Base-by-base conservation (phyloP, 768 basidiomycete species). In the Tricholoma bakamatsutake region DNA sequence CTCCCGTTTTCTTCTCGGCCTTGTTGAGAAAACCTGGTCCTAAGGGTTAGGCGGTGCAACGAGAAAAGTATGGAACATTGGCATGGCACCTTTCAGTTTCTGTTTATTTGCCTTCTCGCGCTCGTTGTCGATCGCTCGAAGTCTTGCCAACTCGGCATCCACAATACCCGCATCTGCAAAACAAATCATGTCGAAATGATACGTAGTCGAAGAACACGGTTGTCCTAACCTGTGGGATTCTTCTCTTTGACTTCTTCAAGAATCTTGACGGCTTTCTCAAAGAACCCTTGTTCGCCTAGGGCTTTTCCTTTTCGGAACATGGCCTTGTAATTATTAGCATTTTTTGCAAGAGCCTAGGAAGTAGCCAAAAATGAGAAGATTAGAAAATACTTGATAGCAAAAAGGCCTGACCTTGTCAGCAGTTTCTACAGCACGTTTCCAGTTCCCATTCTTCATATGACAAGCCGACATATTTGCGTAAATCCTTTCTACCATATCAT, bases 381-480 rank as follows among this genome's bases (percentile, higher is more conserved):
- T 15, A 5, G 2, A 9, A 37, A 6, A 31, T 37, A 48, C 13
- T 28, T 21, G 13, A 9, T 1, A 21, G 5, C 13, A 15, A 42
- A 18, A n/a, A 28, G 31, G 21, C 66, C 13, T n/a, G 43, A 80
- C 90, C 78, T 92, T 88, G 62, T 92, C 84, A 21, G 91, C 88
- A n/a, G 88, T 85, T 61, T 93, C 88, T 51, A 81, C 66, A 0
- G 85, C 87, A 12, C 91, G 82, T 63, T 83, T 81, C 87, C 87
- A 93, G 64, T 90, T 93, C 47, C 76, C 75, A 50, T 82, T 82
- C 69, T 90, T 91, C 64, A 93, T 71, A 66, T 93, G 88, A 61
- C 89, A 90, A 5, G 88, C 89, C 2, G 85, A 82, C 87, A 90
- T 88, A 55, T 93, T 93, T 3, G 88, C 81, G 59, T 93, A 89